Conservation (phyloP, 2,329 filamentous ascomycete species). For the Metarhizium rileyi region DNA sequence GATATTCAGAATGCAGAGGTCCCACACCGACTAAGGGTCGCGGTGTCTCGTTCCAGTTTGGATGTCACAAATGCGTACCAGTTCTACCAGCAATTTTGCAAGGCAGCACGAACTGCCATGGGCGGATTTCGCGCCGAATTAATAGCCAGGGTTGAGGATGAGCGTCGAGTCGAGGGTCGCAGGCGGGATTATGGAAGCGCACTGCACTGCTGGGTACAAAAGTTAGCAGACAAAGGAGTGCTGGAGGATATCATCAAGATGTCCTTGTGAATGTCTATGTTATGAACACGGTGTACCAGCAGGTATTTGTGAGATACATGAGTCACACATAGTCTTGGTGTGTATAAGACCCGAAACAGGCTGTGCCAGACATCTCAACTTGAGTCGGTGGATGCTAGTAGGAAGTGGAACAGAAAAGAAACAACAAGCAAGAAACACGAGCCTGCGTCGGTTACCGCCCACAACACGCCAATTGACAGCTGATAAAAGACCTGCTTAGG, state of each 20-base stretch:
- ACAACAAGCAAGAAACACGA: not conserved
- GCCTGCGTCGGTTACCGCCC: not conserved
- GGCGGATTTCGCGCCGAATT: constrained; percentile 40
- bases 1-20: constrained; percentile 16
- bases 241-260: constrained; percentile 34
- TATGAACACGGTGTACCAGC: too few species aligned
- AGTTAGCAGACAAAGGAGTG: constrained; percentile 56
- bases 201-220: constrained; percentile 59
- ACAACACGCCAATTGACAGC: not conserved
- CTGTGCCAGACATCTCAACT: not conserved
- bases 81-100: constrained; percentile 28
- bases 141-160: constrained; percentile 34
- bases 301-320: not conserved
- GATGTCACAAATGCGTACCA: constrained; percentile 19
- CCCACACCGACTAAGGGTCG: constrained; percentile 9
- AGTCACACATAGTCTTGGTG: not conserved
- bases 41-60: constrained; percentile 7
- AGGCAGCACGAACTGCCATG: constrained; percentile 32
- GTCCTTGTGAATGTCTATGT: constrained; percentile 7
- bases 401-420: not conserved
- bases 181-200: constrained; percentile 61
- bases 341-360: not conserved
- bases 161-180: constrained; percentile 42
- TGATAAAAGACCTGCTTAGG: not conserved
- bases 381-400: not conserved